Evolutionary conservation across 345 rosid species (phyloP).

Genomic region (Schrenkiella parvula): DNA sequence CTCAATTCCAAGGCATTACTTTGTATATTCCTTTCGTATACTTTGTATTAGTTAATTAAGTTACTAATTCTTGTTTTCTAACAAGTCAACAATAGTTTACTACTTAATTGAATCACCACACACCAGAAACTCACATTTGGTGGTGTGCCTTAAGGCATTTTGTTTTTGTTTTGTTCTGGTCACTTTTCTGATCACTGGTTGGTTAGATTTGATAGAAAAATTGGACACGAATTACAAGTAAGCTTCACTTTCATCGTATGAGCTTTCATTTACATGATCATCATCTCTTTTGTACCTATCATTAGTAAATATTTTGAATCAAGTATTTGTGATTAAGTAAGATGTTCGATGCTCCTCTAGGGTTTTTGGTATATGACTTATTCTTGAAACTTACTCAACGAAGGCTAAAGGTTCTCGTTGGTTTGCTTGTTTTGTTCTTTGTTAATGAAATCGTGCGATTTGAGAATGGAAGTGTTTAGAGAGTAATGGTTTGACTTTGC

Average conservation of each 20-base stretch:
- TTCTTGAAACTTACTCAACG: neutral
- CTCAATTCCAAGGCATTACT: neutral
- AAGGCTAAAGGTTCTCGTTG: neutral
- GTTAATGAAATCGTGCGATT: neutral
- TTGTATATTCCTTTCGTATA: neutral
- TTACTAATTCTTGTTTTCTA: neutral
- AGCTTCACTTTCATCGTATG: neutral
- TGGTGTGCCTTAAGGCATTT: neutral
- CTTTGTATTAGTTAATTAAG: neutral
- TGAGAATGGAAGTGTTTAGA: neutral
- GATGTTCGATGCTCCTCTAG: neutral
- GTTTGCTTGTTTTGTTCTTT: neutral
- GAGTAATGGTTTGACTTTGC: slow-evolving; percentile 25
- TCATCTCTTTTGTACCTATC: neutral
- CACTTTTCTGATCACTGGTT: neutral
- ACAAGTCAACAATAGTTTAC: neutral
- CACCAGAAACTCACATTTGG: neutral
- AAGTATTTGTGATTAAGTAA: neutral
- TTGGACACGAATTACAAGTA: neutral
- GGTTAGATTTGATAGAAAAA: neutral
- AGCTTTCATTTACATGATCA: neutral
- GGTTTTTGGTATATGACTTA: neutral
- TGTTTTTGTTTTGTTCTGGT: neutral
- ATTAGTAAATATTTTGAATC: too few relatives aligned
- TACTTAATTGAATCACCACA: neutral